Evolutionary conservation across 768 basidiomycete species (phyloP), one percentile per base, ranked within the genome.

Genomic region (Lactarius psammicola): DNA sequence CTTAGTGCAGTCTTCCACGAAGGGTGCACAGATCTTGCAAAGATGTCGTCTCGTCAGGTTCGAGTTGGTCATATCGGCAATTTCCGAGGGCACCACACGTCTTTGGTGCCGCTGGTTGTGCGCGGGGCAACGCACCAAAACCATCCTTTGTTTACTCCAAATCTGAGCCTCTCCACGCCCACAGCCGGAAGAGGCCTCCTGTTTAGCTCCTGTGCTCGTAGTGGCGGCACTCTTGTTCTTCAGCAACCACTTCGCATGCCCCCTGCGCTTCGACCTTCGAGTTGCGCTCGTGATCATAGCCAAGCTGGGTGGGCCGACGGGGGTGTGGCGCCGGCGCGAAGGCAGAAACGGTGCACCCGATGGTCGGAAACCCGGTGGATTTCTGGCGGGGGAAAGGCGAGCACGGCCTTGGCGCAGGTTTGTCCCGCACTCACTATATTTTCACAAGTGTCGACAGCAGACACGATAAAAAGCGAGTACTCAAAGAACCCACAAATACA

Each of bases 251-350:
- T 49, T 88, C 84, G 69, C 85, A 83, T 69, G 81, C 80, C 46
- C 84, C 85, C 72, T 85, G 87, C 69, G 89, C 91, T 73, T 95
- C 94, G 26, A 87, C 88, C 71, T 90, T 90, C 75, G n/a, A n/a
- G n/a, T 97, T 93, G 46, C 85, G 80, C 72, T 88, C 84, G 23
- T 91, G 83, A 74, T 96, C 94, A 73, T 98, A 97, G 0, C 95
- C 96, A 18, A 97, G 83, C 70, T 95, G 87, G 75, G n/a, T 92
- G 90, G 4, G 60, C 36, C 20, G 46, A 17, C 3, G 64, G 10
- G 17, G 4, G n/a, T n/a, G n/a, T 23, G 23, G 36, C 10, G 9
- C n/a, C n/a, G 64, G 4, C 6, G 31, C 23, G 7, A 58, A 59
- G 0, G 71, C 65, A n/a, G 73, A 68, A 20, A 20, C 51, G 26